Evolutionary conservation across 768 basidiomycete genomes (phyloP).

Genomic region (Kwoniella pini): DNA sequence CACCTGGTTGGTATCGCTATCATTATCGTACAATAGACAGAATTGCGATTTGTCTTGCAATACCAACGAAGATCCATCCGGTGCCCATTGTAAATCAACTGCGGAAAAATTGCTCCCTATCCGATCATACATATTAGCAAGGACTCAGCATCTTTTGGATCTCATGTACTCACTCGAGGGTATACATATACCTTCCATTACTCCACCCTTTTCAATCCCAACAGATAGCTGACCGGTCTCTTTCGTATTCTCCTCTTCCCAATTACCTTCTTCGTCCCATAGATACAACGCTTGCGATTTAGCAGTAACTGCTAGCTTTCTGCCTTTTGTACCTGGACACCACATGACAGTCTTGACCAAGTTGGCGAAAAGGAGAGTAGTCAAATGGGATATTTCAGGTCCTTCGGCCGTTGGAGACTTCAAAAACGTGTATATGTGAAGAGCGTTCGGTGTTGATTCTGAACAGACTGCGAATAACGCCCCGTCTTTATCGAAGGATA

Average conservation of each 20-base stretch:
- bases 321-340: slow-evolving; percentile 64
- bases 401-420: slow-evolving; percentile 58
- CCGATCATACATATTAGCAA: not conserved
- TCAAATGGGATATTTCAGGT: slow-evolving; percentile 29
- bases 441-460: slow-evolving; percentile 58
- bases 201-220: slow-evolving; percentile 62
- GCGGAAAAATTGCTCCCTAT: slow-evolving; percentile 69
- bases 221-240: not conserved
- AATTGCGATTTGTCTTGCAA: slow-evolving; percentile 76
- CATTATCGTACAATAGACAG: slow-evolving; percentile 58
- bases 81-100: slow-evolving; percentile 72
- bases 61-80: slow-evolving; percentile 79
- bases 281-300: slow-evolving; percentile 36
- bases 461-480: slow-evolving; percentile 67
- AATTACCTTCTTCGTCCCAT: slow-evolving; percentile 50
- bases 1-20: slow-evolving; percentile 4
- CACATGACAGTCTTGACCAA: slow-evolving; percentile 70
- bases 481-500: slow-evolving; percentile 81
- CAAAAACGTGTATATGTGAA: slow-evolving; percentile 75
- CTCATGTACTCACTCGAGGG: slow-evolving; percentile 75
- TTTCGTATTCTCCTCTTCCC: slow-evolving; percentile 38
- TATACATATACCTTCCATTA: slow-evolving; percentile 87
- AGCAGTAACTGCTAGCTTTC: slow-evolving; percentile 20
- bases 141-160: too few relatives aligned
- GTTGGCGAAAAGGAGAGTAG: slow-evolving; percentile 62